Conservation (phyloP, 1,284 basidiomycete species). For the Malassezia restricta region DNA sequence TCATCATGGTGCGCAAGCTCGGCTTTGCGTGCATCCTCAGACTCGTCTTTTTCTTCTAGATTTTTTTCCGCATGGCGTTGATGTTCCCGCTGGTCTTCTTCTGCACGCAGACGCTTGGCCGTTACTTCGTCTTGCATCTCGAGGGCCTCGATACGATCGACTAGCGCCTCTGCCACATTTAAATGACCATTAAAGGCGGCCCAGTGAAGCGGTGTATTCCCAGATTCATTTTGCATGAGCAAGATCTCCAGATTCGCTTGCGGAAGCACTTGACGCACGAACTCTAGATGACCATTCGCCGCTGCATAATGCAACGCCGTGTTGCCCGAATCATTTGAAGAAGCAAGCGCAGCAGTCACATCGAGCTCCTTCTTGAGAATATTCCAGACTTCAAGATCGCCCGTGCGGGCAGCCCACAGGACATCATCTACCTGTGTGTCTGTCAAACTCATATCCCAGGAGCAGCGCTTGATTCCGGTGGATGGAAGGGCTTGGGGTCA, state of each 20-base stretch:
- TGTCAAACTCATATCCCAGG: slow-evolving; percentile 2
- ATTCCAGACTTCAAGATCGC: slow-evolving; percentile 30
- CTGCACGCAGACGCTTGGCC: slow-evolving; percentile 15
- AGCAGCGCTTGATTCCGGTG: background rate
- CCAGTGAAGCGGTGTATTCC: slow-evolving; percentile 45
- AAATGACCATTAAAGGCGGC: slow-evolving; percentile 43
- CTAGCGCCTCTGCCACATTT: slow-evolving; percentile 23
- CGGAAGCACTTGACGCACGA: slow-evolving; percentile 24
- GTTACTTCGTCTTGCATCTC: slow-evolving; percentile 17
- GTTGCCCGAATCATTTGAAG: slow-evolving; percentile 32
- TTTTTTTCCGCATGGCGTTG: slow-evolving; percentile 1
- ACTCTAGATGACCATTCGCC: slow-evolving; percentile 35
- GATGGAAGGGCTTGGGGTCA: too few species aligned
- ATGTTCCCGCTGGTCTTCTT: slow-evolving; percentile 14
- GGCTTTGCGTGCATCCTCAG: slow-evolving; percentile 2
- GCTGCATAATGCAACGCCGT: slow-evolving; percentile 34
- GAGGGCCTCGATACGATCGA: slow-evolving; percentile 28
- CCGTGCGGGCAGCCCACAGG: slow-evolving; percentile 37
- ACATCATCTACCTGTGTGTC: slow-evolving; percentile 39
- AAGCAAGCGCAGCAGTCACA: slow-evolving; percentile 4
- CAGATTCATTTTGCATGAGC: slow-evolving; percentile 31
- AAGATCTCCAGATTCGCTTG: slow-evolving; percentile 16
- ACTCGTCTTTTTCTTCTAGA: background rate
- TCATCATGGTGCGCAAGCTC: slow-evolving; percentile 16
- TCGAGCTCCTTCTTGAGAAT: slow-evolving; percentile 18